phyloP scores from a whole-genome alignment of 1,284 basidiomycete genomes.

The Afroboletus lepidellus region DNA sequence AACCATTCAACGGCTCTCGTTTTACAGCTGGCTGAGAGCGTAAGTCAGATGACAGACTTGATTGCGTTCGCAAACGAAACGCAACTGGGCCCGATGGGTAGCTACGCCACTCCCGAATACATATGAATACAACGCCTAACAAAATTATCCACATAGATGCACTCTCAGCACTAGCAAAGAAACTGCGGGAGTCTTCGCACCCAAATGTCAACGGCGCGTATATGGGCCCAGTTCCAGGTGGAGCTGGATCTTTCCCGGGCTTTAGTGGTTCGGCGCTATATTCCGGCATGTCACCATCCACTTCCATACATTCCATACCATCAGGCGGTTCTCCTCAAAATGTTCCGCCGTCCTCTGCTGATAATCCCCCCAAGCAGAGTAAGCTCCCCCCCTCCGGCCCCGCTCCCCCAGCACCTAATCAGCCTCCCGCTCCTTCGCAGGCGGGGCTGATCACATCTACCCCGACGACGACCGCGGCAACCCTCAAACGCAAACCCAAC shows the following conservation, averaged over 20 bases:
- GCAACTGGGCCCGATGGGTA: constrained; percentile 62
- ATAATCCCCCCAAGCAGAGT: constrained; percentile 52
- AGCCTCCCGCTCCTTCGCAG: constrained; percentile 41
- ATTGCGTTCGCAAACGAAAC: constrained; percentile 60
- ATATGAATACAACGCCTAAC: constrained; percentile 29
- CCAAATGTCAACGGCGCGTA: constrained; percentile 25
- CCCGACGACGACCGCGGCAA: constrained; percentile 51
- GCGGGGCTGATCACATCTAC: constrained; percentile 43
- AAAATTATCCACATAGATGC: constrained; percentile 31
- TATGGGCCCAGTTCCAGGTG: constrained; percentile 16
- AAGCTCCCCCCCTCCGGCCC: constrained; percentile 49
- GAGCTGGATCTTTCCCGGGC: constrained; percentile 25
- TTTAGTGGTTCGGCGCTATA: constrained; percentile 42
- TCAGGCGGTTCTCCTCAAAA: constrained; percentile 51
- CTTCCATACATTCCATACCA: constrained; percentile 31
- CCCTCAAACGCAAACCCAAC: constrained; percentile 64
- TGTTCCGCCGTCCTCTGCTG: constrained; percentile 41
- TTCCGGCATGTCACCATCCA: constrained; percentile 44
- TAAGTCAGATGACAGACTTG: constrained; percentile 71
- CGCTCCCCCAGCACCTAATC: constrained; percentile 39
- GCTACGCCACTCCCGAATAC: constrained; percentile 37
- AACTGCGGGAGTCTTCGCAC: constrained; percentile 29
- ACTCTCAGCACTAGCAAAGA: constrained; percentile 34
- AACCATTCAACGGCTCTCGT: constrained; percentile 7
- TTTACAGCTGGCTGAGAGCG: constrained; percentile 68